Base-by-base conservation (phyloP, 75 land plant species). In the Selaginella tamariscina region DNA sequence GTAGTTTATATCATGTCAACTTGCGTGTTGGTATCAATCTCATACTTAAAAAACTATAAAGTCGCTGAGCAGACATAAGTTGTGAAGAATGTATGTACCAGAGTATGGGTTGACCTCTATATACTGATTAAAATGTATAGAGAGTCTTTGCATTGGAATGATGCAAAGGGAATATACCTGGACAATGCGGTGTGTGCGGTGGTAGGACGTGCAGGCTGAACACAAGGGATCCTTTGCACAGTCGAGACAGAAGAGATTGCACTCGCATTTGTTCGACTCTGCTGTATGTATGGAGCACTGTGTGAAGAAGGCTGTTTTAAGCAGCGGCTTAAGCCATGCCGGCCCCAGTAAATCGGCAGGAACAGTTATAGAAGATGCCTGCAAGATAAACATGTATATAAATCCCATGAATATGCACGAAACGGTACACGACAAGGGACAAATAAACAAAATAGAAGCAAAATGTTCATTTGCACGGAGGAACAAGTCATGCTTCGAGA, bases 271-370 rank as follows among this genome's bases (percentile, higher is more conserved):
- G 49, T 15, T 39, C 49, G 49, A 39, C n/a, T 23, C 24, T 8
- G 21, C 62, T 5, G n/a, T 26, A n/a, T 59, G 62, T 2, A 23
- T 26, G 9, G 62, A 21, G 26, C 62, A 59, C 18, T 8, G 62
- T 8, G 5, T n/a, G 62, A 59, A 59, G 62, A 59, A 59, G 26
- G 21, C 26, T 21, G 62, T n/a, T 26, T 21, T 2, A n/a, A 59
- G 62, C 62, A 59, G 62, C 21, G 62, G 62, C n/a, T 59, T 59
- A 5, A 59, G 26, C 62, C 62, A 59, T 8, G 62, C 24, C n/a
- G 62, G 62, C 5, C 62, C 49, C 49, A 39, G 5, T 15, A 39
- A 39, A 39, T 39, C 49, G 49, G 11, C 15, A 15, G 49, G 49
- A n/a, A n/a, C n/a, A 5, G 49, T 15, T 39, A 39, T 15, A 39